Evolutionary conservation across 371 early-diverging fungal genomes (phyloP).

Genomic region (Lichtheimia corymbifera): DNA sequence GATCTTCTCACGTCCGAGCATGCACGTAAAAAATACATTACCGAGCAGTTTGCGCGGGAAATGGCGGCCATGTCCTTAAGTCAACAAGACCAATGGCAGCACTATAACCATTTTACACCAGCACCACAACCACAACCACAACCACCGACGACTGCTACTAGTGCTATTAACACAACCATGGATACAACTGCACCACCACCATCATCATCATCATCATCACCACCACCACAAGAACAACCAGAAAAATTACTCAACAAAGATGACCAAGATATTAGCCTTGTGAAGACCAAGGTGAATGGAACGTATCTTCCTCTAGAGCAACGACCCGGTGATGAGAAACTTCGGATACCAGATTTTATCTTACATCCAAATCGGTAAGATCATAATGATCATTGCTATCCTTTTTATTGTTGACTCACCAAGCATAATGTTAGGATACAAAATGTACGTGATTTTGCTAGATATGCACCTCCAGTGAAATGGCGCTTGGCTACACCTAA

Average conservation of each 20-base stretch:
- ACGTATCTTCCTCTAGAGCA: slow-evolving; percentile 32
- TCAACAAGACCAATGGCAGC: too few relatives aligned
- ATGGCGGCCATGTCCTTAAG: slow-evolving; percentile 25
- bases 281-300: slow-evolving; percentile 24
- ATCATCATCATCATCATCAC: background rate
- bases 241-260: slow-evolving; percentile 3
- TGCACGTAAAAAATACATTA: slow-evolving; percentile 23
- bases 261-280: slow-evolving; percentile 13
- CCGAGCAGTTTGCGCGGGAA: slow-evolving; percentile 19
- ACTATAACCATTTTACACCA: background rate
- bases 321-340: slow-evolving; percentile 25
- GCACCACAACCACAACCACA: background rate
- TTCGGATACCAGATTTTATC: slow-evolving; percentile 39
- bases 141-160: background rate
- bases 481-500: slow-evolving; percentile 15
- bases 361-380: slow-evolving; percentile 2
- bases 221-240: background rate
- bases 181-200: background rate
- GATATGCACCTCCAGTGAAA: background rate
- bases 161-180: background rate
- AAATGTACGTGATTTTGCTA: background rate
- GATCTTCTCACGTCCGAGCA: slow-evolving; percentile 9
- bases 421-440: background rate
- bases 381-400: too few relatives aligned
- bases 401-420: background rate